Evolutionary conservation across 2,329 filamentous ascomycete species (phyloP).

Genomic region (Sporothrix pseudoabietina): DNA sequence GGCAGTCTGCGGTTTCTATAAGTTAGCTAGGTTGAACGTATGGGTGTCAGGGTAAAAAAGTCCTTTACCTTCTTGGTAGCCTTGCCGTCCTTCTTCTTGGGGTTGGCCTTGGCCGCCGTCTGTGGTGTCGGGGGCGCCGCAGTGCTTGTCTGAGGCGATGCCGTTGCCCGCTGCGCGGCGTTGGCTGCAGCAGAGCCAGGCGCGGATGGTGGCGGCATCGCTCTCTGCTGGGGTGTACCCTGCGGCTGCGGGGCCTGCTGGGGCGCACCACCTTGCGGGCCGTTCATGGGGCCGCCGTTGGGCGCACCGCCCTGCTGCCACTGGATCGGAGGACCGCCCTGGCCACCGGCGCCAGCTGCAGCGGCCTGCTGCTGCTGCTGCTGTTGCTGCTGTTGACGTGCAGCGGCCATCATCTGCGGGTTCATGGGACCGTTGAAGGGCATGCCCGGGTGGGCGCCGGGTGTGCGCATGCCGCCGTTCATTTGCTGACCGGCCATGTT

Average conservation of each 20-base stretch:
- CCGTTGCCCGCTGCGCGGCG: conserved; percentile 58
- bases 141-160: conserved; percentile 64
- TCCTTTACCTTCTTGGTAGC: conserved; percentile 66
- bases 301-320: conserved; percentile 51
- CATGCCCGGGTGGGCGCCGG: conserved; percentile 65
- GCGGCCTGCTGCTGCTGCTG: conserved; percentile 32
- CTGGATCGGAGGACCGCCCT: conserved; percentile 50
- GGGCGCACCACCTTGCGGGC: conserved; percentile 44
- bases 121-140: conserved; percentile 76
- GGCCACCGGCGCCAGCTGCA: conserved; percentile 33
- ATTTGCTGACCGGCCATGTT: conserved; percentile 57
- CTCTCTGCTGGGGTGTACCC: conserved; percentile 71
- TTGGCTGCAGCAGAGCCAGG: conserved; percentile 47
- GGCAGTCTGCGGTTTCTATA: conserved; percentile 48
- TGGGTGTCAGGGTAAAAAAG: background rate
- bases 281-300: conserved; percentile 48
- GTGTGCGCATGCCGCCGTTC: conserved; percentile 68
- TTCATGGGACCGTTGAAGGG: conserved; percentile 62
- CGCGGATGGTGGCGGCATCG: conserved; percentile 68
- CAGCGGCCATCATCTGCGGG: conserved; percentile 60
- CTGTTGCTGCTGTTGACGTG: conserved; percentile 45
- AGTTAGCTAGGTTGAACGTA: conserved; percentile 17
- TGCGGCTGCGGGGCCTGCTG: conserved; percentile 61
- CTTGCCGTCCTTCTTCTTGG: conserved; percentile 75
- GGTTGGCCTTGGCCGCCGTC: conserved; percentile 70